phyloP scores from a whole-genome alignment of 2,329 filamentous ascomycete species.

The Eutypella sp. region DNA sequence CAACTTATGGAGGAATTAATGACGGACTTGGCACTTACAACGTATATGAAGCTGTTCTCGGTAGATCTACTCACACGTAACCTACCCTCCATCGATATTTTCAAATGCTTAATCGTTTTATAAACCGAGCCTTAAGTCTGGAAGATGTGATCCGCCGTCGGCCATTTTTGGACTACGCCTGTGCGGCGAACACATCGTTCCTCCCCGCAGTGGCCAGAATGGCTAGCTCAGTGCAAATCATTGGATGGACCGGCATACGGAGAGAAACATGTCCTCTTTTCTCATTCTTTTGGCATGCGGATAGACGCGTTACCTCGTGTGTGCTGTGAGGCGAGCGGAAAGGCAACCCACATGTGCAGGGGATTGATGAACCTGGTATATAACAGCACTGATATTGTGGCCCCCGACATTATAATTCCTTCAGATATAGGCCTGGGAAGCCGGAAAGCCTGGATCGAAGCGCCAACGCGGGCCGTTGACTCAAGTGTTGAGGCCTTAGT shows the following conservation, averaged over 20 bases:
- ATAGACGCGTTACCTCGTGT: not conserved
- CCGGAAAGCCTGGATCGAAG: not conserved
- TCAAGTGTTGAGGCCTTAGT: not conserved
- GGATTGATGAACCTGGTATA: not conserved
- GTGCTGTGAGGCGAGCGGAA: not conserved
- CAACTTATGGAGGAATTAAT: no score
- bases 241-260: not conserved
- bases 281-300: not conserved
- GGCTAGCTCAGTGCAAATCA: not conserved
- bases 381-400: not conserved
- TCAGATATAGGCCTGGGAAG: not conserved
- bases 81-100: no score
- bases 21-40: no score
- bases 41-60: no score
- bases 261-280: not conserved
- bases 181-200: no score
- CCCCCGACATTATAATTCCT: not conserved
- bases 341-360: not conserved
- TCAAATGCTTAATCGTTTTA: no score
- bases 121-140: no score
- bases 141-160: no score
- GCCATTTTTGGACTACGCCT: no score
- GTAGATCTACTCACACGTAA: no score
- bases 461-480: slow-evolving; percentile 1
- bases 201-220: no score